phyloP scores from a whole-genome alignment of 2,329 filamentous ascomycete species.

The Xylaria sp. region DNA sequence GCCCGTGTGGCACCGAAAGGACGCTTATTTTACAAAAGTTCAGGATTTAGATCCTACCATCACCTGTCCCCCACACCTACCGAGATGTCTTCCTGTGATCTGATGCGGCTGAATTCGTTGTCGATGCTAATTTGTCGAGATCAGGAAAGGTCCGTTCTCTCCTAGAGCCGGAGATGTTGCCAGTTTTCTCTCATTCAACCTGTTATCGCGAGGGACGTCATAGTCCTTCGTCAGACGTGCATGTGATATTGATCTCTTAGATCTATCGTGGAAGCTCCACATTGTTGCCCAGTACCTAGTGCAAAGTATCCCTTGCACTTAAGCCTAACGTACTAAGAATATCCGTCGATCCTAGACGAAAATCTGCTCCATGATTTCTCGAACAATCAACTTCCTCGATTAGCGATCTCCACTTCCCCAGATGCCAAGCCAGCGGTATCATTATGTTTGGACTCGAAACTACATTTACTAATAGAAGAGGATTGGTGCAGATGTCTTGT shows the following conservation, averaged over 20 bases:
- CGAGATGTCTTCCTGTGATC: neutral
- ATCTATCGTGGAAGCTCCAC: slow-evolving; percentile 8
- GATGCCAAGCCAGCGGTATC: slow-evolving; percentile 12
- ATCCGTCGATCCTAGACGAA: neutral
- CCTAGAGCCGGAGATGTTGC: slow-evolving; percentile 7
- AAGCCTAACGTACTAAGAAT: slow-evolving; percentile 3
- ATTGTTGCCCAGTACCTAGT: slow-evolving; percentile 1
- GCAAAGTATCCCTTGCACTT: slow-evolving; percentile 16
- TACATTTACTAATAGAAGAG: neutral
- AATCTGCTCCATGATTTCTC: neutral
- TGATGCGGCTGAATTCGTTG: slow-evolving; percentile 29
- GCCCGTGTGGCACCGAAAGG: neutral
- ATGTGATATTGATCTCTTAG: slow-evolving; percentile 26
- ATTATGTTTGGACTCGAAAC: neutral
- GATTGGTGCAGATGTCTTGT: neutral
- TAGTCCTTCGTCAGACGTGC: slow-evolving; percentile 22
- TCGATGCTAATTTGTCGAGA: slow-evolving; percentile 13
- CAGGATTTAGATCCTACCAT: neutral
- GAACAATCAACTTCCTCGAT: neutral
- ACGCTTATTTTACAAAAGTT: slow-evolving; percentile 1
- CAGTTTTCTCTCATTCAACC: slow-evolving; percentile 1
- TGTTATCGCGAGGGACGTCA: slow-evolving; percentile 15
- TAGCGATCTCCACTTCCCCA: slow-evolving; percentile 29
- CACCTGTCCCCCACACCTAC: neutral
- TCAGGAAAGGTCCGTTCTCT: neutral